Evolutionary conservation across 257 asterid genomes (phyloP).

Genomic region (Solanum appendiculatum): DNA sequence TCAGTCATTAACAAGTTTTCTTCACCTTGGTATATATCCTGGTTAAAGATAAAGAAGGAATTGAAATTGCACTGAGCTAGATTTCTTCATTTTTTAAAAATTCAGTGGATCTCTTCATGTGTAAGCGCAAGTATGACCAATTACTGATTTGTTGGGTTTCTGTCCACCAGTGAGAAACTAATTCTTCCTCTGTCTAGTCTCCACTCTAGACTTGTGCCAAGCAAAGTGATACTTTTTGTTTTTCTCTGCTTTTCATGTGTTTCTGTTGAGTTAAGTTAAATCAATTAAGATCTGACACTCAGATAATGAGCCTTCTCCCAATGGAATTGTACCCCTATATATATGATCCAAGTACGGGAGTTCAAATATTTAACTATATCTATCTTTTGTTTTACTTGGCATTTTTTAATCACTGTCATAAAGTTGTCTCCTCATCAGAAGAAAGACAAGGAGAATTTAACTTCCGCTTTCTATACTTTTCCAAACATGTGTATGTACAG

Average conservation of each 20-base stretch:
- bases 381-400: background rate
- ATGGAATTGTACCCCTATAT: background rate
- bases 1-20: background rate
- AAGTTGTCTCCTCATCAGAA: background rate
- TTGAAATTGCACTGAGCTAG: background rate
- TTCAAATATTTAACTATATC: background rate
- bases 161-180: background rate
- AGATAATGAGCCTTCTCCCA: background rate
- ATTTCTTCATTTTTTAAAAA: background rate
- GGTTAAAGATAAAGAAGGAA: background rate
- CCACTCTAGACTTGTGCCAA: background rate
- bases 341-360: background rate
- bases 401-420: background rate
- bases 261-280: background rate
- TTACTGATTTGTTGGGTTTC: background rate
- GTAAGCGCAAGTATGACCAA: background rate
- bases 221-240: background rate
- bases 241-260: background rate
- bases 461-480: background rate
- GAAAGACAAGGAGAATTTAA: background rate
- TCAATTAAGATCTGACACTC: background rate
- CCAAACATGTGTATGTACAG: background rate
- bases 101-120: background rate
- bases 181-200: background rate
- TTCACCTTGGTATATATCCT: background rate